Evolutionary conservation across 768 basidiomycete species (phyloP), one percentile per base, ranked within the genome.

Genomic region (Amyloporia xantha): DNA sequence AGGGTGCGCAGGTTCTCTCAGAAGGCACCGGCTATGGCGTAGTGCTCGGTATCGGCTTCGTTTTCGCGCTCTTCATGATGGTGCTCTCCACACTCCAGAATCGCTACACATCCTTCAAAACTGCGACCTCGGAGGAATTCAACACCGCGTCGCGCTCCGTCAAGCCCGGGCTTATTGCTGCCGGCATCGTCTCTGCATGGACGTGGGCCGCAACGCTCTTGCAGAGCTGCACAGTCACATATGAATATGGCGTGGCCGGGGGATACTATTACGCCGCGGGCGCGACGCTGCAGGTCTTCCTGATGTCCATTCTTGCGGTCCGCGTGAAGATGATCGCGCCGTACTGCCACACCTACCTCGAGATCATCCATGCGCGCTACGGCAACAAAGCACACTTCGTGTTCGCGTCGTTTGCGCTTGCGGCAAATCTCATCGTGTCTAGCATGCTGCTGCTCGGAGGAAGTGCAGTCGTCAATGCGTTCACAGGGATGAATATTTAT

Each of bases 151-250:
- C 84, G 3, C 73, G 86, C 27, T 81, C 80, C 44, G 76, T 93
- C 48, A 91, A 91, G 53, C 89, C 92, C 11, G 91, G 91, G 12
- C 71, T 95, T 37, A 91, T 94, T 50, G 89, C 90, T 0, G 79
- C 86, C 25, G 91, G 91, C 2, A 42, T 42, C 17, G 41, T 42
- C 41, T 42, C 41, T 7, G 41, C 41, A 21, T 42, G 41, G 41
- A 42, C 41, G 25, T 42, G 41, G 41, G 41, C 41, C 10, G 41
- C 41, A 24, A 42, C 41, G 10, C 41, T 42, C 24, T 23, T 42
- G 19, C 41, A 42, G 17, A 42, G 41, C 24, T 42, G 21, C 21
- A 42, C 41, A 19, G 41, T 42, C 41, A 42, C 41, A 9, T 42
- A 42, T 26, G 41, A 42, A 17, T 42, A 42, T 42, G 41, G 41